Evolutionary conservation across 2,329 filamentous ascomycete genomes (phyloP).

Genomic region (Penicillium sp.): DNA sequence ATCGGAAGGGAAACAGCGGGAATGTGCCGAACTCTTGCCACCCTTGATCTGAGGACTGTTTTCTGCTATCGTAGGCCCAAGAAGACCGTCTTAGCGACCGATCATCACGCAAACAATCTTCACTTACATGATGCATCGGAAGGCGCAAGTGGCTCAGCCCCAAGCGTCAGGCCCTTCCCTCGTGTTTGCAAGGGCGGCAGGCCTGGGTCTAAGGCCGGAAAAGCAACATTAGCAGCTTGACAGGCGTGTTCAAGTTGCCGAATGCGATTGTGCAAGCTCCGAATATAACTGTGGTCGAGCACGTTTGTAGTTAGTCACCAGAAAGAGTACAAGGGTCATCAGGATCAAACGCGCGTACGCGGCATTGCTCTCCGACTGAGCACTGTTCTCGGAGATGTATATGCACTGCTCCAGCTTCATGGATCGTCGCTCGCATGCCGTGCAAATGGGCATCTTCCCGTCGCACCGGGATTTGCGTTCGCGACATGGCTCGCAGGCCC

Average conservation of each 20-base stretch:
- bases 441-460: conserved; percentile 44
- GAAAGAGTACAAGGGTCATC: background rate
- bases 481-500: conserved; percentile 43
- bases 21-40: too few relatives aligned
- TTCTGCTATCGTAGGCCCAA: background rate
- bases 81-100: too few relatives aligned
- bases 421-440: conserved; percentile 36
- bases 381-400: conserved; percentile 37
- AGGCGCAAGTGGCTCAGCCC: background rate
- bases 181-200: too few relatives aligned
- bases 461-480: conserved; percentile 43
- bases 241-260: conserved; percentile 26
- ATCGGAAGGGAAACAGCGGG: background rate
- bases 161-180: background rate
- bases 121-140: background rate
- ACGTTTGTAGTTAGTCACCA: background rate
- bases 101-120: too few relatives aligned
- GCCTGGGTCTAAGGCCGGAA: background rate
- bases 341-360: conserved; percentile 16
- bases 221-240: conserved; percentile 18
- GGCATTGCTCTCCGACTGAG: conserved; percentile 35
- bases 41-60: background rate
- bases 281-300: conserved; percentile 21
- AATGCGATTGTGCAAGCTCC: conserved; percentile 24
- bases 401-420: conserved; percentile 33